These are phyloP conservation scores for Rhodotorula mucilaginosa DNA, from an alignment of 1,284 basidiomycete genomes.

Conservation along the genomic window DNA sequence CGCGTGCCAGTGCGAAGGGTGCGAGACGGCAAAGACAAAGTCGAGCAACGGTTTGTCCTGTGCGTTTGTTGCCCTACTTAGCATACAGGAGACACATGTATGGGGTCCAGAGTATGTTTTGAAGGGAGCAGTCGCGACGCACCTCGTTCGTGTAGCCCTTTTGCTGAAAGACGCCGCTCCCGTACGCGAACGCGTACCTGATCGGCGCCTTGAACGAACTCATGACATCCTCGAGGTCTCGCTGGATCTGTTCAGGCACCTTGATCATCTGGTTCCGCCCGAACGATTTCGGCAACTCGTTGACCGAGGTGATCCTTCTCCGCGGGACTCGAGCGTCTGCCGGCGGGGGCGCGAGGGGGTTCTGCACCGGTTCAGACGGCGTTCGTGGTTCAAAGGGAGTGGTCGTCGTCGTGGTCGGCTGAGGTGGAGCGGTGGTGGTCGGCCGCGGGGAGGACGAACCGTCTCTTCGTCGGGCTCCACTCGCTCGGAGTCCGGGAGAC, in stretches of 20 bases:
- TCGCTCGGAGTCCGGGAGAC: not conserved
- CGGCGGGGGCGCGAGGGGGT: conserved; percentile 22
- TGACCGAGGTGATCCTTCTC: conserved; percentile 28
- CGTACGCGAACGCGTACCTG: conserved; percentile 89
- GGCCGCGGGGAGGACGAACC: conserved; percentile 9
- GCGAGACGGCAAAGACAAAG: conserved; percentile 91
- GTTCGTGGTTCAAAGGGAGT: not conserved
- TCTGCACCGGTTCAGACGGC: not conserved
- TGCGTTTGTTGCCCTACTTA: not conserved
- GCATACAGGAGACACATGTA: too few species aligned
- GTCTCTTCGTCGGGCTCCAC: not conserved
- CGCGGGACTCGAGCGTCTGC: conserved; percentile 11
- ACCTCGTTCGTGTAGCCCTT: conserved; percentile 60
- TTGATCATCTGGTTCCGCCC: conserved; percentile 39
- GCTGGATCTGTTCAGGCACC: conserved; percentile 59
- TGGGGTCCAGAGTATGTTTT: not conserved
- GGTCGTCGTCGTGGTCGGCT: not conserved
- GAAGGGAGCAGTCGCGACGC: not conserved
- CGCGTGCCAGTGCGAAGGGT: conserved; percentile 86
- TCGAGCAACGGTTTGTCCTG: conserved; percentile 74
- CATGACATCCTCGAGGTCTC: conserved; percentile 72
- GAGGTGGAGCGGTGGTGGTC: not conserved
- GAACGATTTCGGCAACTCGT: conserved; percentile 33
- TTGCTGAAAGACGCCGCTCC: conserved; percentile 89
- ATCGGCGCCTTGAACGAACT: conserved; percentile 76